These are phyloP conservation scores for Saccharomyces mikatae DNA, from an alignment of 805 yeast species.

Conservation along the genomic window DNA sequence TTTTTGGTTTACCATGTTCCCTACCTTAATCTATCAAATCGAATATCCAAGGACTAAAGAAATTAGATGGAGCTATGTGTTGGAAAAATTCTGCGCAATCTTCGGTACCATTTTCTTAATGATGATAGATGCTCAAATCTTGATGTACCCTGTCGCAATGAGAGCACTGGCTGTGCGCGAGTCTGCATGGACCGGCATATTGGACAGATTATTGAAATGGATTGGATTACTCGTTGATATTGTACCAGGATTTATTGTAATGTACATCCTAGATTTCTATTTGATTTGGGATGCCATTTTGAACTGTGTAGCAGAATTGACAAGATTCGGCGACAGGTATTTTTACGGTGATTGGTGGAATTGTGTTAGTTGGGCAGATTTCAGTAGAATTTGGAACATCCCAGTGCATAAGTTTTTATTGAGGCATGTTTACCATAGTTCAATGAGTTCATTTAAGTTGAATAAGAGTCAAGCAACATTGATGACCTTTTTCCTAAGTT, in stretches of 20 bases:
- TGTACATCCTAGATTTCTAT: conserved; percentile 71
- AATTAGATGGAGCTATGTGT: conserved; percentile 59
- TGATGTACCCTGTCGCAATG: conserved; percentile 63
- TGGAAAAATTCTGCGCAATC: conserved; percentile 61
- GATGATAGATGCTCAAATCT: conserved; percentile 70
- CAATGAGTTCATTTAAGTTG: conserved; percentile 64
- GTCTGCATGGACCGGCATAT: conserved; percentile 11
- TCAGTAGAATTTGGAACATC: conserved; percentile 82
- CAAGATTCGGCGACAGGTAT: conserved; percentile 79
- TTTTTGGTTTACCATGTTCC: conserved; percentile 74
- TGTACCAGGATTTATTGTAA: conserved; percentile 67
- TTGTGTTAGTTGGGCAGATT: conserved; percentile 83
- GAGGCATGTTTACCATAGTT: conserved; percentile 86
- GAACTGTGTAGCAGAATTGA: conserved; percentile 82
- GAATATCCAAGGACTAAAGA: conserved; percentile 65
- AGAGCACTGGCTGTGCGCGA: conserved; percentile 44
- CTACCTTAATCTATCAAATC: conserved; percentile 76
- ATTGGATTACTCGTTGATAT: conserved; percentile 47
- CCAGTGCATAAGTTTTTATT: conserved; percentile 83
- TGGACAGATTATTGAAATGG: conserved; percentile 15
- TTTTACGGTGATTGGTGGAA: conserved; percentile 97
- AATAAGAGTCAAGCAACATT: conserved; percentile 61
- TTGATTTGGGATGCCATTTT: conserved; percentile 90
- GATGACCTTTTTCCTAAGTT: conserved; percentile 65
- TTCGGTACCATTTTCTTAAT: conserved; percentile 77